phyloP scores from a whole-genome alignment of 148 eudicot species.

The Fagopyrum tataricum region DNA sequence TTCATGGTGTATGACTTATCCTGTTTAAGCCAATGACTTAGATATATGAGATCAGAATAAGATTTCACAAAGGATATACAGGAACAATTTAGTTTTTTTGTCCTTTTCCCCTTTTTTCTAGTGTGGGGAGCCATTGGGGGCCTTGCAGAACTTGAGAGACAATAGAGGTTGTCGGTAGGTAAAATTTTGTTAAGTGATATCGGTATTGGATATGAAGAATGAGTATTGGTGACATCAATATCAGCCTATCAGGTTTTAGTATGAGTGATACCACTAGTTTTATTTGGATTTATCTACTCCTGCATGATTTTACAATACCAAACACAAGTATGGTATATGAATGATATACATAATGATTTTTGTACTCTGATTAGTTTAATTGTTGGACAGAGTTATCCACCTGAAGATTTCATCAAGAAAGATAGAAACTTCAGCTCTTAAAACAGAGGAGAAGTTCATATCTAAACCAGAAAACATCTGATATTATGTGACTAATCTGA shows the following conservation, averaged over 20 bases:
- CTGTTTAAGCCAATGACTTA: slow-evolving; percentile 3
- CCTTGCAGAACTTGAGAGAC: not conserved
- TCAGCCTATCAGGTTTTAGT: too few species aligned
- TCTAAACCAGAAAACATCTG: not conserved
- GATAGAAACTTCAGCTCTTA: not conserved
- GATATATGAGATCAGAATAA: slow-evolving; percentile 3
- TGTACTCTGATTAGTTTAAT: not conserved
- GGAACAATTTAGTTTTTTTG: not conserved
- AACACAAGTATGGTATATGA: not conserved
- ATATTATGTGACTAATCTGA: not conserved
- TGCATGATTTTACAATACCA: not conserved
- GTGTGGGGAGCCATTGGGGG: not conserved
- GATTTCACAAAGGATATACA: slow-evolving; percentile 8
- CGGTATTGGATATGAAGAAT: too few species aligned
- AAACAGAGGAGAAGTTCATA: not conserved
- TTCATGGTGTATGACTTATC: slow-evolving; percentile 2
- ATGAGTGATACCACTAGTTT: too few species aligned
- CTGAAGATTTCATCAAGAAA: not conserved
- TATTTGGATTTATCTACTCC: too few species aligned
- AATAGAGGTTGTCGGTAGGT: not conserved
- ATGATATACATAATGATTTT: too few species aligned
- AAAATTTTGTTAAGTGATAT: not conserved
- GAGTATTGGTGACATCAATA: too few species aligned
- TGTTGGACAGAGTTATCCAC: not conserved
- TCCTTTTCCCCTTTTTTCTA: not conserved